Percentiles rank a stretch among this genome's conserved stretches.
Evolutionary conservation across 129 eudicot species (phyloP).

Genomic region (Pseudognaphalium luteoalbum): DNA sequence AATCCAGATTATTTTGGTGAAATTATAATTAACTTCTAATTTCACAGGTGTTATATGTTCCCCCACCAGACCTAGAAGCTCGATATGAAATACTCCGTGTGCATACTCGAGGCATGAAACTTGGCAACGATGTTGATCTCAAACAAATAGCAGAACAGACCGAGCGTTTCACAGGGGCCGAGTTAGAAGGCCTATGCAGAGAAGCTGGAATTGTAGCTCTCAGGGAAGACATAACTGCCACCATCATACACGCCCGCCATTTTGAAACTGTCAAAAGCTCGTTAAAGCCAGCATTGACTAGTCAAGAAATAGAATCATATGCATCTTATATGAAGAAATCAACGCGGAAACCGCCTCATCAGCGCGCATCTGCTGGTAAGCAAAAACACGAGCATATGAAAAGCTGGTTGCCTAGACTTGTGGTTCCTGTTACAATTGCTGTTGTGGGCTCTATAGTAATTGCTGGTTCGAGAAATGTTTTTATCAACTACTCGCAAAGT

Average conservation of each 20-base stretch:
- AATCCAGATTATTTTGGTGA: neutral
- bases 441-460: slow-evolving; percentile 37
- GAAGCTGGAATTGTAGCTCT: slow-evolving; percentile 92
- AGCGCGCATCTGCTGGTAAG: slow-evolving; percentile 17
- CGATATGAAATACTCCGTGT: slow-evolving; percentile 78
- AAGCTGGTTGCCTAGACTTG: slow-evolving; percentile 27
- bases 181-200: slow-evolving; percentile 73
- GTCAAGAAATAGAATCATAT: slow-evolving; percentile 55
- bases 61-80: slow-evolving; percentile 83
- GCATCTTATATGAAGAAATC: slow-evolving; percentile 57
- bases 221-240: slow-evolving; percentile 77
- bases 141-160: slow-evolving; percentile 72
- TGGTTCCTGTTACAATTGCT: slow-evolving; percentile 38
- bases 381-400: slow-evolving; percentile 14
- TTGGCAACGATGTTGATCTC: slow-evolving; percentile 63
- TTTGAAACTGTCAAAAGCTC: slow-evolving; percentile 61
- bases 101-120: slow-evolving; percentile 69
- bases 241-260: slow-evolving; percentile 56
- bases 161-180: slow-evolving; percentile 89
- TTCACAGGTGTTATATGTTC: slow-evolving; percentile 84
- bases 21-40: slow-evolving; percentile 16
- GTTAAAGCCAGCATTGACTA: slow-evolving; percentile 60
- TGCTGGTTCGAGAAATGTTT: slow-evolving; percentile 36
- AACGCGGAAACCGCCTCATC: slow-evolving; percentile 21
- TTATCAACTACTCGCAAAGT: slow-evolving; percentile 9